phyloP scores from a whole-genome alignment of 148 eudicot species.

The Linanthus parryae region DNA sequence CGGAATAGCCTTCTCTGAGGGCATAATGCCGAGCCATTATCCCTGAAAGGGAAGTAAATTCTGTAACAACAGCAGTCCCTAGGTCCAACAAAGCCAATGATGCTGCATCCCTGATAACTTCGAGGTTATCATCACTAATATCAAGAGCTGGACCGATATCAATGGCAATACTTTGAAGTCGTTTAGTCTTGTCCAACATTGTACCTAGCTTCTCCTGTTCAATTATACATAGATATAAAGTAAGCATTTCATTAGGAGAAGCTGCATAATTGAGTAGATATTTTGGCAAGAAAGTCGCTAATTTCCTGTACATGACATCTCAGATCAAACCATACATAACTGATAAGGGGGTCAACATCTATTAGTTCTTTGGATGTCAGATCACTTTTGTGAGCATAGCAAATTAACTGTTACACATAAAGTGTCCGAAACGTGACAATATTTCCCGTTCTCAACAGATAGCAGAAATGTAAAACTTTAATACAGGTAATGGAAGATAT shows the following conservation, averaged over 20 bases:
- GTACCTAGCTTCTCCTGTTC: slow-evolving; percentile 97
- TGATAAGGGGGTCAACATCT: no score
- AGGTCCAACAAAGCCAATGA: slow-evolving; percentile 95
- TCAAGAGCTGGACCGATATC: slow-evolving; percentile 58
- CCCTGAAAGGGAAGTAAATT: slow-evolving; percentile 88
- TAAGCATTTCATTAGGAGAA: neutral
- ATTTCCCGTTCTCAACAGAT: neutral
- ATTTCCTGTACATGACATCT: no score
- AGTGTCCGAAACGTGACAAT: neutral
- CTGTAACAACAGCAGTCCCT: slow-evolving; percentile 93
- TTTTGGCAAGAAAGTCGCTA: neutral
- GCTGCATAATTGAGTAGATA: neutral
- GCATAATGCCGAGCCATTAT: slow-evolving; percentile 98
- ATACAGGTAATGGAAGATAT: neutral
- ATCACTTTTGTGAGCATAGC: neutral
- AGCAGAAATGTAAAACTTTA: neutral
- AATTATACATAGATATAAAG: neutral
- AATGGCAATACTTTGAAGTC: slow-evolving; percentile 51
- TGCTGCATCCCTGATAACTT: slow-evolving; percentile 64
- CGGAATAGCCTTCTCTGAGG: slow-evolving; percentile 90
- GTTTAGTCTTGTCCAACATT: slow-evolving; percentile 90
- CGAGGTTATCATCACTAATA: slow-evolving; percentile 38
- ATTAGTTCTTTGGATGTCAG: no score
- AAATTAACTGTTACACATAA: no score
- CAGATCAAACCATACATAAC: no score